Base-by-base conservation (phyloP, 345 rosid species). In the Kandelia obovata region DNA sequence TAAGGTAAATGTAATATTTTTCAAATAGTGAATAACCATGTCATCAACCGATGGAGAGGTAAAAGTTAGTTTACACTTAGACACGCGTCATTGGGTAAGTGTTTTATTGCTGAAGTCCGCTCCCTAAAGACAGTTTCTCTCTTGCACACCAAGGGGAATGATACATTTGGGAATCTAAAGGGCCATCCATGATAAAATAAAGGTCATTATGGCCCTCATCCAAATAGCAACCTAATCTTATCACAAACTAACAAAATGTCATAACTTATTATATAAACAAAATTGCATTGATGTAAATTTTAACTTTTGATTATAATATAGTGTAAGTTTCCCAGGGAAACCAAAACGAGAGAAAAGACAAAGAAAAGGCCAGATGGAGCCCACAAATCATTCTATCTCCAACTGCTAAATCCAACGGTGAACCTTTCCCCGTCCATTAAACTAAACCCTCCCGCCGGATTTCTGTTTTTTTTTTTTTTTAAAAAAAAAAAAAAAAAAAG, bases 381-480 rank as follows among this genome's bases (percentile, higher is more conserved):
- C 88, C 84, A 61, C 80, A 21, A 62, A 35, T 80, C 83, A 77
- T 79, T 79, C 80, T 19, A 53, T 76, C 80, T 57, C 65, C 83
- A 70, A 77, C 46, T 10, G 70, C 81, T 80, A 84, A 69, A 4
- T 62, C 77, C 86, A 78, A 73, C 59, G 39, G 53, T 56, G 16
- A 61, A 62, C 46, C 67, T 60, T 81, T 67, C 67, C n/a, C 35
- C 49, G 39, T 23, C 53, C 10, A 35, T 26, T 47, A 69, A 75
- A 69, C 62, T 58, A 65, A 30, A 23, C 32, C 27, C 28, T 64
- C 43, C 64, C 56, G 78, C 78, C 78, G 78, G 78, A 64, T 34
- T 69, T 58, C 7, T 3, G 2, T 43, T 11, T 11, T 43, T 32
- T 32, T 34, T 34, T 49, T 7, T n/a, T 53, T 51, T 1, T 21